phyloP scores from a whole-genome alignment of 1,284 basidiomycete genomes.

The Tylopilus orsonianus region DNA sequence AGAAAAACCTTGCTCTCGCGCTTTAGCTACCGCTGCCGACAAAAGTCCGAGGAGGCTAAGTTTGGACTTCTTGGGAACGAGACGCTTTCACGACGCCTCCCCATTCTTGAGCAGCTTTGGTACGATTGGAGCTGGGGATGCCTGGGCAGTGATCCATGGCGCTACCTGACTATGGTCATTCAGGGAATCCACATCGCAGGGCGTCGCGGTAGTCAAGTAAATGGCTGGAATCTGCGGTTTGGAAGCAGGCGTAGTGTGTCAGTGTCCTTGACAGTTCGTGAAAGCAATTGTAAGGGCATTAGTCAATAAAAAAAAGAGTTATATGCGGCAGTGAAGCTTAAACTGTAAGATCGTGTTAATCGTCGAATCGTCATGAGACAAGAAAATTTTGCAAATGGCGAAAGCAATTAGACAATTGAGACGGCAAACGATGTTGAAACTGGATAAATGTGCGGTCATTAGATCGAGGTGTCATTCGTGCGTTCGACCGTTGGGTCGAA shows the following conservation, averaged over 20 bases:
- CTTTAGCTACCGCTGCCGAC: slow-evolving; percentile 27
- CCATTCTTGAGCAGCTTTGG: slow-evolving; percentile 29
- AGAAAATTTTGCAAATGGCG: slow-evolving; percentile 6
- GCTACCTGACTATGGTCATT: slow-evolving; percentile 33
- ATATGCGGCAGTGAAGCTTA: slow-evolving; percentile 25
- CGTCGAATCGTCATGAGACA: slow-evolving; percentile 30
- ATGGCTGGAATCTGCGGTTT: slow-evolving; percentile 56
- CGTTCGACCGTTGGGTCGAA: slow-evolving; percentile 14
- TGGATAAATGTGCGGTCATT: slow-evolving; percentile 22
- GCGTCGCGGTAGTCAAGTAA: slow-evolving; percentile 65
- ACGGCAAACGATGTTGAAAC: neutral
- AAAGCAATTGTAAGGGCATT: slow-evolving; percentile 34
- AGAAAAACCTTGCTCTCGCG: slow-evolving; percentile 52
- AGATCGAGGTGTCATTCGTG: slow-evolving; percentile 22
- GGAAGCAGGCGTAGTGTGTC: slow-evolving; percentile 25
- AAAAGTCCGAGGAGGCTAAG: slow-evolving; percentile 50
- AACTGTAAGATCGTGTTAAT: slow-evolving; percentile 20
- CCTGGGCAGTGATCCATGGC: slow-evolving; percentile 36
- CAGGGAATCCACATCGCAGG: slow-evolving; percentile 50
- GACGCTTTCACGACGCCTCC: slow-evolving; percentile 44
- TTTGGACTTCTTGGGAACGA: slow-evolving; percentile 77
- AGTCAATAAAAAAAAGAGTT: slow-evolving; percentile 21
- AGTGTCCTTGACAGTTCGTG: slow-evolving; percentile 30
- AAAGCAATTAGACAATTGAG: slow-evolving; percentile 18
- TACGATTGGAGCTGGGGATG: slow-evolving; percentile 35